phyloP scores from a whole-genome alignment of 352 stramenopile species.

The Paralagenidium karlingii region DNA sequence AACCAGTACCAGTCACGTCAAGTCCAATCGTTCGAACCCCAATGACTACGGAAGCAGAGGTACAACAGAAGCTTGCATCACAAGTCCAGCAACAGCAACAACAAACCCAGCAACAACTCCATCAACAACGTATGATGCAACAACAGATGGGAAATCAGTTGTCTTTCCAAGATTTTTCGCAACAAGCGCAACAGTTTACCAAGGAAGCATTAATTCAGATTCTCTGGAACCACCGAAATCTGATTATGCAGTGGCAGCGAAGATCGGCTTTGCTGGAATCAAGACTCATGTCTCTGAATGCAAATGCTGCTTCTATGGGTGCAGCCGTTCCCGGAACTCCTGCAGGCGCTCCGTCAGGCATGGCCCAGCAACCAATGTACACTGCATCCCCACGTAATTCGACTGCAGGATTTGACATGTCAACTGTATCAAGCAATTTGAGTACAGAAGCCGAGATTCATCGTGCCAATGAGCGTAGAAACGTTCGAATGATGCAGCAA shows the following conservation, averaged over 20 bases:
- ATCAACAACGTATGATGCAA: conserved; percentile 5
- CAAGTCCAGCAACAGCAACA: conserved; percentile 13
- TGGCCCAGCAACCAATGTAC: not conserved
- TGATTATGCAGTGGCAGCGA: conserved; percentile 48
- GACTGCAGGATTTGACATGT: not conserved
- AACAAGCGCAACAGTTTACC: conserved; percentile 56
- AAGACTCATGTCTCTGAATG: conserved; percentile 24
- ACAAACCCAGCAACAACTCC: conserved; percentile 12
- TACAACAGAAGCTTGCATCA: conserved; percentile 9
- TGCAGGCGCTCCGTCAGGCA: not conserved
- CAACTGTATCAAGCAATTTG: not conserved
- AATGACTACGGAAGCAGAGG: conserved; percentile 1
- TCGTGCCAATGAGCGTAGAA: conserved; percentile 22
- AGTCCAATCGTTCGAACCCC: conserved; percentile 1
- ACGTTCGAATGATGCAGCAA: conserved; percentile 4
- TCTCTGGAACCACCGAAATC: conserved; percentile 53
- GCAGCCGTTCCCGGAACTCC: conserved; percentile 1
- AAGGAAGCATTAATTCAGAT: conserved; percentile 53
- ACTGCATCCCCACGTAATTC: not conserved
- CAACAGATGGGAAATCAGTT: conserved; percentile 3
- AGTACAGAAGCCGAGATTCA: conserved; percentile 37
- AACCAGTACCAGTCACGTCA: conserved; percentile 2
- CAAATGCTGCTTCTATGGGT: not conserved
- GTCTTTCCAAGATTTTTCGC: conserved; percentile 46
- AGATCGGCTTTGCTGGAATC: conserved; percentile 35